Evolutionary conservation across 768 basidiomycete genomes (phyloP).

Genomic region (Trametes sanguinea): DNA sequence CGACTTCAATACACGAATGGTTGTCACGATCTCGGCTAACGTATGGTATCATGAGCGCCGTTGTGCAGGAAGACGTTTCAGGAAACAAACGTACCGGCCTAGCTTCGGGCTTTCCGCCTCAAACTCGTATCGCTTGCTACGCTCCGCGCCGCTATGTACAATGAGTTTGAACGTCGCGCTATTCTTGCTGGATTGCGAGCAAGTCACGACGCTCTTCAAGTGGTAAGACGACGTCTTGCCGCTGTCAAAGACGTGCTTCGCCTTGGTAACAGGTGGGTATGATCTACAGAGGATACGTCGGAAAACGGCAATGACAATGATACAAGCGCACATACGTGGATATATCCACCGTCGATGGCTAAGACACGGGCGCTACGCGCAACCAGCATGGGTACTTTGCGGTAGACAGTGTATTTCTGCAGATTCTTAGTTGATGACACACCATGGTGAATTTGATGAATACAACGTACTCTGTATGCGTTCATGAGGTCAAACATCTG

Average conservation of each 20-base stretch:
- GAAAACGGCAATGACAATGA: not conserved
- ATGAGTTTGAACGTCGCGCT: conserved; percentile 88
- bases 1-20: conserved; percentile 63
- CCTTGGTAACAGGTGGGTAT: conserved; percentile 83
- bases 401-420: conserved; percentile 89
- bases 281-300: conserved; percentile 53
- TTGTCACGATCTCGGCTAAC: conserved; percentile 76
- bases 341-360: conserved; percentile 93
- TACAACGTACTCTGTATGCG: conserved; percentile 73
- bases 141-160: conserved; percentile 64
- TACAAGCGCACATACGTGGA: conserved; percentile 59
- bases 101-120: conserved; percentile 87
- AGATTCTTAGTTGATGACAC: not conserved
- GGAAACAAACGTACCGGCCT: conserved; percentile 62
- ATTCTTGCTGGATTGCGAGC: conserved; percentile 80
- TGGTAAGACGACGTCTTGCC: conserved; percentile 93
- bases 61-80: not conserved
- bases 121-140: conserved; percentile 93
- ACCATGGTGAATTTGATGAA: not conserved
- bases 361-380: conserved; percentile 87
- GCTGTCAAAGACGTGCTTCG: conserved; percentile 81
- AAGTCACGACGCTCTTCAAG: conserved; percentile 81
- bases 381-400: conserved; percentile 93
- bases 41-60: not conserved
- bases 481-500: conserved; percentile 76